Evolutionary conservation across 805 yeast genomes (phyloP).

Genomic region (Blastobotrys chiropterorum): DNA sequence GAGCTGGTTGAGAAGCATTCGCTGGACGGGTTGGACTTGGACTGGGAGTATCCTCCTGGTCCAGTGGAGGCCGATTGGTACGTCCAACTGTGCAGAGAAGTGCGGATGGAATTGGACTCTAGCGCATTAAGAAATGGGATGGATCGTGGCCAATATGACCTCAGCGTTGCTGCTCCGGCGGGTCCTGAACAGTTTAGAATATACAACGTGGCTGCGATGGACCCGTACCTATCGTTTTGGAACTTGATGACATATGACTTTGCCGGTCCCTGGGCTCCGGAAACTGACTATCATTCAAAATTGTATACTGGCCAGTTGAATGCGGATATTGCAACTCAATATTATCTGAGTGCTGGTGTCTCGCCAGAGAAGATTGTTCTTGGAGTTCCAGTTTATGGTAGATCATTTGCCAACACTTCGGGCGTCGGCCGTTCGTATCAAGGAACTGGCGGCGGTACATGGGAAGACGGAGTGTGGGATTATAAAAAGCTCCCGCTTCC

Average conservation of each 20-base stretch:
- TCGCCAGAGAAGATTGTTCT: slow-evolving; percentile 49
- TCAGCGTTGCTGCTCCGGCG: slow-evolving; percentile 78
- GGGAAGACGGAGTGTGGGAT: slow-evolving; percentile 48
- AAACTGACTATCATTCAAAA: slow-evolving; percentile 66
- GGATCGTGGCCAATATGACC: slow-evolving; percentile 33
- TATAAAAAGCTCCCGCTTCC: slow-evolving; percentile 49
- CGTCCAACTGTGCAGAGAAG: slow-evolving; percentile 36
- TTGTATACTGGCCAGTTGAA: slow-evolving; percentile 44
- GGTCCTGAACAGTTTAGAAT: slow-evolving; percentile 40
- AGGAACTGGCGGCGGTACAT: slow-evolving; percentile 38
- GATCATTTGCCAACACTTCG: slow-evolving; percentile 41
- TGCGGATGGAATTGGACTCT: slow-evolving; percentile 37
- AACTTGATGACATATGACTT: slow-evolving; percentile 92
- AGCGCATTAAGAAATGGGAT: slow-evolving; percentile 30
- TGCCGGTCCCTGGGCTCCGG: slow-evolving; percentile 66
- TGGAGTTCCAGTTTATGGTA: slow-evolving; percentile 88
- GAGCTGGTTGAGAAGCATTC: slow-evolving; percentile 46
- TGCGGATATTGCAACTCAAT: slow-evolving; percentile 43
- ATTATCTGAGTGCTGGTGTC: slow-evolving; percentile 40
- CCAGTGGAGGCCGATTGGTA: slow-evolving; percentile 41
- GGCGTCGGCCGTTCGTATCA: slow-evolving; percentile 40
- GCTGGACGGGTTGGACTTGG: slow-evolving; percentile 88
- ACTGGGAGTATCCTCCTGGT: slow-evolving; percentile 83
- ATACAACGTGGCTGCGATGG: slow-evolving; percentile 49
- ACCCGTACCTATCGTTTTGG: slow-evolving; percentile 57